Base-by-base conservation (phyloP, 331 rosid genomes). In the Malus hybrid region DNA sequence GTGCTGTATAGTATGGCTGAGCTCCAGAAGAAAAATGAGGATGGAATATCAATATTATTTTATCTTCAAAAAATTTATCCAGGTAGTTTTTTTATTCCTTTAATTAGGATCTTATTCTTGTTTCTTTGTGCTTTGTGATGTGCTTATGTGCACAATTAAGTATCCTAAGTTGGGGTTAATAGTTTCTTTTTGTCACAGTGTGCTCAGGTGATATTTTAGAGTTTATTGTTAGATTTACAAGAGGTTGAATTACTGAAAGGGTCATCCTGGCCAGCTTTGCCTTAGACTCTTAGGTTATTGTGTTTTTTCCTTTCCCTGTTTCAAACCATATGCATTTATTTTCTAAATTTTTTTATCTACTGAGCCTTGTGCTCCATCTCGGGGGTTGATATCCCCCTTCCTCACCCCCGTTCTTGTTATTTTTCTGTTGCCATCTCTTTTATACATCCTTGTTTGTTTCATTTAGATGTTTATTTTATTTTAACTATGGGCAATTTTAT, bases 21-120 rank as follows among this genome's bases (percentile, higher is more conserved):
- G 79, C 97, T 94, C 30, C 84, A 10, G 77, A 89, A 88, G 89
- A 94, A 85, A 86, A 94, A 94, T 82, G 99, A 94, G 80, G 99
- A 94, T 80, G 99, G 97, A 67, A 94, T 94, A 79, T 90, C 97
- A 34, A 75, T 87, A 80, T 83, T 94, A 84, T 92, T 94, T 86
- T 94, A 94, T 76, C 95, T 94, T 64, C 99, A 94, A 78, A 94
- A 94, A 71, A 94, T 92, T 67, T 94, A 79, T 81, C 97, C 99
- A 82, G 97, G 97, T 94, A 80, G 46, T 39, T 1, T 64, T 80
- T 22, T 55, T 0, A 14, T 72, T 57, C 19, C 18, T n/a, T 16
- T 55, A 56, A 2, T 3, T 15, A 58, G 56, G 75, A 14, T 8
- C 14, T 61, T 64, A 30, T 64, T 16, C 2, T 19, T 64, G 24